phyloP scores from a whole-genome alignment of 1,284 basidiomycete genomes.

The Ganoderma leucocontextum region DNA sequence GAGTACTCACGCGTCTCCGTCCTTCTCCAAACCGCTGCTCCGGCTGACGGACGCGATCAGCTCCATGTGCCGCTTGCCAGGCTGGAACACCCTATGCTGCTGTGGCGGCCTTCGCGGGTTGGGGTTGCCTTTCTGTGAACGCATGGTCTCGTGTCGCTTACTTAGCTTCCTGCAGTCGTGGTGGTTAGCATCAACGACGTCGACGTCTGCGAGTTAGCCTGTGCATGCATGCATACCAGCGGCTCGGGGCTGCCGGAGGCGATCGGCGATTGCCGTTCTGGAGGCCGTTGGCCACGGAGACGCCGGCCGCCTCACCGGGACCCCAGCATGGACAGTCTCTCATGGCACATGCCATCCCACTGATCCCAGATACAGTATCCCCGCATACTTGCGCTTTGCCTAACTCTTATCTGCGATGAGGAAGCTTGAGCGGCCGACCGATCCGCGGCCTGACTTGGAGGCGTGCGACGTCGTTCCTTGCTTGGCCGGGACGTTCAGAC shows the following conservation, averaged over 20 bases:
- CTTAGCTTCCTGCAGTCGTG: background rate
- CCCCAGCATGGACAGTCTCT: background rate
- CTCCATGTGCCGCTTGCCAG: slow-evolving; percentile 54
- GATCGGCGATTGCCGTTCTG: background rate
- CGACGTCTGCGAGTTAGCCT: background rate
- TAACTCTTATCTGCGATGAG: slow-evolving; percentile 2
- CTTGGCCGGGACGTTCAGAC: background rate
- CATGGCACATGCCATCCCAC: background rate
- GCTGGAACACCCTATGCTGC: slow-evolving; percentile 34
- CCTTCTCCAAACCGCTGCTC: slow-evolving; percentile 74
- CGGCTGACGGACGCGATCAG: slow-evolving; percentile 74
- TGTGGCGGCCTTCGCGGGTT: slow-evolving; percentile 1
- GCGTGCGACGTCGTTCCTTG: background rate
- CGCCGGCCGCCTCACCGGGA: background rate
- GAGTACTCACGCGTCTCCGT: slow-evolving; percentile 70
- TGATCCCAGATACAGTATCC: background rate
- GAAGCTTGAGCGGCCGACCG: background rate
- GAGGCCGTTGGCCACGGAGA: background rate
- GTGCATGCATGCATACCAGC: background rate
- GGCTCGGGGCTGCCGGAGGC: background rate
- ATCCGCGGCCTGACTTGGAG: background rate
- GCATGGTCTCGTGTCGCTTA: background rate
- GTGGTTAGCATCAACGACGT: background rate
- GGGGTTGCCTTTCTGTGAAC: background rate
- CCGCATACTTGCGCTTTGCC: background rate